A percentile compares a stretch with the other conserved stretches of the same genome.
Conservation (phyloP, 2,329 filamentous ascomycete genomes). For the Exserohilum rostratum region DNA sequence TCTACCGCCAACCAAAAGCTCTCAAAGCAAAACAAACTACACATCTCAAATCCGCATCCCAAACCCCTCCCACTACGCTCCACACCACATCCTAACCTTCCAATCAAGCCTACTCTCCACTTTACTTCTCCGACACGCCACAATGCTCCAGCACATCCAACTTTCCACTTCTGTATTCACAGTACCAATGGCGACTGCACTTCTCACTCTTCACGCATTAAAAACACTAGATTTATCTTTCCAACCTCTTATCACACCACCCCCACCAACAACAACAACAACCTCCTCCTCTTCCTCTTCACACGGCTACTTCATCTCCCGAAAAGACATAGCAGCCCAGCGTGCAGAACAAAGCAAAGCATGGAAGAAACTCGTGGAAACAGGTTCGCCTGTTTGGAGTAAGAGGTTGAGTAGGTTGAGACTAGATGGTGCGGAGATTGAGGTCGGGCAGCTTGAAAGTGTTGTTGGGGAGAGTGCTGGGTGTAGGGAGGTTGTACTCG, state of each 20-base stretch:
- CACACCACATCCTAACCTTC: constrained; percentile 33
- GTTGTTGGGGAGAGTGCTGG: constrained; percentile 22
- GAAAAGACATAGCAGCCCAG: constrained; percentile 12
- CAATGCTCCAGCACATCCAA: constrained; percentile 34
- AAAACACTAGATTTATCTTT: constrained; percentile 32
- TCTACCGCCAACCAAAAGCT: constrained; percentile 41
- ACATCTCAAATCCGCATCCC: constrained; percentile 7
- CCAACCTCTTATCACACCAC: too few relatives aligned
- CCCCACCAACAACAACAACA: too few relatives aligned
- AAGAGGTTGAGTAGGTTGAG: constrained; percentile 24
- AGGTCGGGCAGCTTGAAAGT: constrained; percentile 18
- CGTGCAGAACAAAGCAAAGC: constrained; percentile 20
- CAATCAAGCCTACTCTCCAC: constrained; percentile 35
- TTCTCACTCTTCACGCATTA: constrained; percentile 28
- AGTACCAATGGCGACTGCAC: constrained; percentile 26
- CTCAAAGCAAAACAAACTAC: too few relatives aligned
- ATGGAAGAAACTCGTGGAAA: constrained; percentile 22
- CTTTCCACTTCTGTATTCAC: constrained; percentile 40
- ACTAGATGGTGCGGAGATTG: constrained; percentile 32
- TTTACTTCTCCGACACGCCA: constrained; percentile 34
- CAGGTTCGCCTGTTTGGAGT: constrained; percentile 15
- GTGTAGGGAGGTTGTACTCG: constrained; percentile 32
- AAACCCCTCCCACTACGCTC: constrained; percentile 26
- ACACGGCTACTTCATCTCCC: constrained; percentile 19
- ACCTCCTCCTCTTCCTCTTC: too few relatives aligned